Percentiles rank a stretch among this genome's conserved stretches.
Evolutionary conservation across 257 asterid genomes (phyloP).

Genomic region (Primulina huaijiensis): DNA sequence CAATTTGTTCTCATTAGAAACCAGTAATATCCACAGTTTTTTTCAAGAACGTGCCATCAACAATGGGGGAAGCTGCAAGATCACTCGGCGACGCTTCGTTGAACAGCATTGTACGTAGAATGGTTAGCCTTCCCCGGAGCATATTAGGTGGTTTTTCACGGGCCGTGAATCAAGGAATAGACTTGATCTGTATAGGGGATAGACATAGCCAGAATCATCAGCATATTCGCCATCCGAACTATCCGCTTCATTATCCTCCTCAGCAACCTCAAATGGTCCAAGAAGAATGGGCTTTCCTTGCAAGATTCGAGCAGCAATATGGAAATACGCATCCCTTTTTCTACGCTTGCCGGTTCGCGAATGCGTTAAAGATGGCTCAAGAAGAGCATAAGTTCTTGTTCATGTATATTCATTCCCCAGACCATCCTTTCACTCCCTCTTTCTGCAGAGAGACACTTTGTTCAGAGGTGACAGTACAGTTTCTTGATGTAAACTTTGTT

Average conservation of each 20-base stretch:
- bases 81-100: conserved; percentile 36
- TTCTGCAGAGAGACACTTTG: conserved; percentile 75
- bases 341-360: conserved; percentile 64
- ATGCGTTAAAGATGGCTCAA: conserved; percentile 57
- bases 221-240: conserved; percentile 27
- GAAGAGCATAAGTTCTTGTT: conserved; percentile 65
- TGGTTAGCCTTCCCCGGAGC: conserved; percentile 63
- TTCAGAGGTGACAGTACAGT: conserved; percentile 69
- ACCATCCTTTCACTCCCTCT: conserved; percentile 60
- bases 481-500: conserved; percentile 79
- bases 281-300: conserved; percentile 67
- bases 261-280: conserved; percentile 35
- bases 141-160: conserved; percentile 61
- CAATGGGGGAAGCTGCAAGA: conserved; percentile 39
- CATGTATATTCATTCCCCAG: conserved; percentile 71
- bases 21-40: conserved; percentile 1
- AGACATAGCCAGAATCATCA: conserved; percentile 34
- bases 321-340: conserved; percentile 73
- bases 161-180: conserved; percentile 61
- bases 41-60: conserved; percentile 35
- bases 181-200: conserved; percentile 37
- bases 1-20: not conserved
- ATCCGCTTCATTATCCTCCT: conserved; percentile 14
- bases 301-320: conserved; percentile 61
- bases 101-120: conserved; percentile 44